Evolutionary conservation across 2,329 filamentous ascomycete genomes (phyloP), one percentile per base, ranked within the genome.

Genomic region (Didymella lethalis): DNA sequence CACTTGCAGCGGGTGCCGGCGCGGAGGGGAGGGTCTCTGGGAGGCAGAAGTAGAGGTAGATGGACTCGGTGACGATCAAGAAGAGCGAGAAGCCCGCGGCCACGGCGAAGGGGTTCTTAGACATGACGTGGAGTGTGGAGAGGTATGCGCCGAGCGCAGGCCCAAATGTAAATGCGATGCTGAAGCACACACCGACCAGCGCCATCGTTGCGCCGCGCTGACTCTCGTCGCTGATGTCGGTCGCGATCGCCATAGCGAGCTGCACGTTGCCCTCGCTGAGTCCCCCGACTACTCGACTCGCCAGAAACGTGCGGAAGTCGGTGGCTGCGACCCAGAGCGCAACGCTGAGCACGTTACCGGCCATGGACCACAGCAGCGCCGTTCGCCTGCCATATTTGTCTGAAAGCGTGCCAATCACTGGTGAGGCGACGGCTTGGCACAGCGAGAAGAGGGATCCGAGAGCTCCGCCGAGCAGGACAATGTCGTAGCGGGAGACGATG

Each of bases 201-300:
- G 95, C 95, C 92, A 99, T 97, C 41, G 95, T 97, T 20, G 92
- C 88, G 23, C 94, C 92, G 28, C 95, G 87, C 71, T 89, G 90
- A 57, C 86, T 85, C 67, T 94, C 90, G 70, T 96, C 93, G 43
- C 92, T 96, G 65, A 99, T 93, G 76, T 99, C 95, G 38, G 94
- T 95, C 18, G 95, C 95, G 76, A 99, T 98, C 41, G 95, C 94
- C 63, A 94, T 95, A 4, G 95, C 94, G 14, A 99, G 84, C 81
- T 99, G 95, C 2, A 99, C 91, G 69, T 99, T 99, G 63, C 95
- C 95, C 80, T 99, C 95, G 56, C 93, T 97, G 64, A 99, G 79
- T 0, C 95, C 95, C 25, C 95, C 95, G 0, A 99, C 91, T 2
- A 99, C 81, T 49, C 95, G 88, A 68, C 92, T 96, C n/a, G 93